phyloP scores from a whole-genome alignment of 495 filamentous ascomycete species.

The Talaromyces trachyspermus region DNA sequence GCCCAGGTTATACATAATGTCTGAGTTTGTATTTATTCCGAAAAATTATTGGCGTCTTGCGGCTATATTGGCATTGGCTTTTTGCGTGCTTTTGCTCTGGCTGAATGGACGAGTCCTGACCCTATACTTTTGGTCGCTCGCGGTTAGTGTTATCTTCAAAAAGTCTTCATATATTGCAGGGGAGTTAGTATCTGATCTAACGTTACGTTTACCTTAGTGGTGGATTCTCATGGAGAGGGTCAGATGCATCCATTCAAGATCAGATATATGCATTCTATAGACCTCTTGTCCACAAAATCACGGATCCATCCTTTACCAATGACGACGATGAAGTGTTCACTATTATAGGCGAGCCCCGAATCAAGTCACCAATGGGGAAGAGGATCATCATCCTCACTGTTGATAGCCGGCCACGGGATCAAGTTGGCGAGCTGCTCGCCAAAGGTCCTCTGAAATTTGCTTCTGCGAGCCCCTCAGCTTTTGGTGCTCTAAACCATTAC shows the following conservation, averaged over 20 bases:
- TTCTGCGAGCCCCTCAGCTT: conserved; percentile 12
- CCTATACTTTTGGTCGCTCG: background rate
- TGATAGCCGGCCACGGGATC: conserved; percentile 26
- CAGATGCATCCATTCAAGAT: background rate
- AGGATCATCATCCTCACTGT: conserved; percentile 32
- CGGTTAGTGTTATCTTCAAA: background rate
- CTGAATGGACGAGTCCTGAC: background rate
- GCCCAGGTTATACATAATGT: no score
- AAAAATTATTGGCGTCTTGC: conserved; percentile 1
- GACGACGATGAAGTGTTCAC: conserved; percentile 1
- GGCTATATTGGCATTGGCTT: background rate
- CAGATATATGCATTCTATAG: background rate
- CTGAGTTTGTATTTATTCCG: background rate
- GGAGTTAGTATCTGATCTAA: background rate
- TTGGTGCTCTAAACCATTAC: conserved; percentile 32
- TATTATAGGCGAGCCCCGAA: background rate
- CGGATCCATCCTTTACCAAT: background rate
- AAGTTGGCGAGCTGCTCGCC: conserved; percentile 19
- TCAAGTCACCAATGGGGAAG: conserved; percentile 18
- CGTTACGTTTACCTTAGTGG: background rate
- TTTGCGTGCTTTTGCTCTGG: background rate
- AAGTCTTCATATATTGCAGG: background rate
- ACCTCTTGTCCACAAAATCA: conserved; percentile 4
- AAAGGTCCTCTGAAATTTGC: conserved; percentile 11
- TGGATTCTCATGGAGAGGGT: background rate